Base-by-base conservation (phyloP, 164 flowering plant genomes). In the Annona cherimola region DNA sequence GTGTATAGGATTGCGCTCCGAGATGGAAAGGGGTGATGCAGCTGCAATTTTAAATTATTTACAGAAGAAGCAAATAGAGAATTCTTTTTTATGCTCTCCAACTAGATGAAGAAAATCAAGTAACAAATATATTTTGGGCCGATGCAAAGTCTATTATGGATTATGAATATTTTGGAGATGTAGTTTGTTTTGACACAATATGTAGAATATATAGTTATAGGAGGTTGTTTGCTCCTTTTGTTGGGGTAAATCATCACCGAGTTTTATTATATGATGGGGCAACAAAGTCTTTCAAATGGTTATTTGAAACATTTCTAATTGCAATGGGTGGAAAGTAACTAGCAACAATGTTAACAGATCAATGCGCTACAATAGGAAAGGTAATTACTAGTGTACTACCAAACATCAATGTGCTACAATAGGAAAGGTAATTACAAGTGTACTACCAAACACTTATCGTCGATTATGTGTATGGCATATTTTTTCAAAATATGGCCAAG, bases 261-360 rank as follows among this genome's bases (percentile, higher is more conserved):
- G 60, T 41, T 45, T 42, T 68, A 19, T 39, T 69, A 6, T 55
- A 55, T 11, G 44, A 69, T 69, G 63, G 57, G 11, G 57, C 63
- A 12, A 42, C 5, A 0, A 18, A 16, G 6, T n/a, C 44, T 6
- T 69, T 69, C 43, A 61, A 55, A 45, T 69, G 71, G 71, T 40
- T 55, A 40, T 69, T 69, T 42, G n/a, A 57, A 4, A 69, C 63
- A 35, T 69, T 55, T 35, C 6, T 26, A 40, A 69, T 39, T 39
- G 43, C 45, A 19, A 55, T 66, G 69, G 45, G 35, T 64, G 75
- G 75, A 18, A 55, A 55, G 14, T 39, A 55, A 8, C 75, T 69
- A 54, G 57, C 18, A n/a, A 54, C 41, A 41, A 72, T 72, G 12
- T 16, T 72, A 8, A 72, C 63, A 0, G 63, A 46, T 64, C 68